Evolutionary conservation across 1,284 basidiomycete genomes (phyloP).

Genomic region (Ceratobasidium sp.): DNA sequence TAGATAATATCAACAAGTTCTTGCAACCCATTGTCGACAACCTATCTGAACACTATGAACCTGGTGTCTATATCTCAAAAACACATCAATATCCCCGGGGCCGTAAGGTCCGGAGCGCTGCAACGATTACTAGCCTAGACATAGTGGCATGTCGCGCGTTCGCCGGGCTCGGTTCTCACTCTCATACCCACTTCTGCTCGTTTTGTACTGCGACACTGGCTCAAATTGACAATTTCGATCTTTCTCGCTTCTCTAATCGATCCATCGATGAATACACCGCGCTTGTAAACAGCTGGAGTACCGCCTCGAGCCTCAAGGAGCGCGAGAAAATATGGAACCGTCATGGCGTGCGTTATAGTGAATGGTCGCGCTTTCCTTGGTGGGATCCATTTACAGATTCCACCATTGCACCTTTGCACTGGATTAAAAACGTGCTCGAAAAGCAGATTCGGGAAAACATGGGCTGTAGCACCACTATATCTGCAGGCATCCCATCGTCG

Average conservation of each 20-base stretch:
- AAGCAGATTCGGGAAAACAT: conserved; percentile 19
- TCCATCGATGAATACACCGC: background rate
- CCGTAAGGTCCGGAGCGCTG: background rate
- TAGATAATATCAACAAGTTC: conserved; percentile 54
- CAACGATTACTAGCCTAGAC: background rate
- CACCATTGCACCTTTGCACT: background rate
- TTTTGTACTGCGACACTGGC: background rate
- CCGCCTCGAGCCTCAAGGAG: background rate
- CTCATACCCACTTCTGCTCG: background rate
- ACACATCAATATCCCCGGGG: conserved; percentile 23
- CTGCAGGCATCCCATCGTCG: background rate
- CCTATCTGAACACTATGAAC: conserved; percentile 54
- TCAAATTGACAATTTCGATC: background rate
- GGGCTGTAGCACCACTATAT: background rate
- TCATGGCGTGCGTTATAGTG: background rate
- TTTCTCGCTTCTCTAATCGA: background rate
- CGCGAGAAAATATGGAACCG: background rate
- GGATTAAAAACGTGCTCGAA: background rate
- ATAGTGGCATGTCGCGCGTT: background rate
- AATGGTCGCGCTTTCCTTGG: conserved; percentile 1
- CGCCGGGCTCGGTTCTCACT: background rate
- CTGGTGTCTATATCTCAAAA: conserved; percentile 53
- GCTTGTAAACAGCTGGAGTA: background rate
- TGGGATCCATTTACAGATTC: background rate
- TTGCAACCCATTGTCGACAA: conserved; percentile 55